Base-by-base conservation (phyloP, 805 yeast genomes). In the Candida suzukii region DNA sequence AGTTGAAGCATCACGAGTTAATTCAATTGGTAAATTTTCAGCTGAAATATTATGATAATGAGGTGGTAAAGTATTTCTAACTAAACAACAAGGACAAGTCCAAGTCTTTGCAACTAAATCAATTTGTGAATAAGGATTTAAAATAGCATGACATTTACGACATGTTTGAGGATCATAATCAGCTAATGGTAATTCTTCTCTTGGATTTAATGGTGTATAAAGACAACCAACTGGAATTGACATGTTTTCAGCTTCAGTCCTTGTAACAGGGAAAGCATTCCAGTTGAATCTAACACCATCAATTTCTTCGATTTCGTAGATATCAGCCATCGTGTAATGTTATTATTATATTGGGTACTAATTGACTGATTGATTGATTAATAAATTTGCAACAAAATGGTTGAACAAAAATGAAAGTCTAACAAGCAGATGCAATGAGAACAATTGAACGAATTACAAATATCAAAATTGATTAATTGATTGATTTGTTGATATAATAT, bases 201-300 rank as follows among this genome's bases (percentile, higher is more conserved):
- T 76, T 43, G 77, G 78, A 54, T 87, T 79, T 52, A 93, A 73
- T 9, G 99, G 99, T n/a, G 97, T 90, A 70, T 88, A 93, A 47
- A 93, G 67, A 42, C 96, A 83, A 33, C 97, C 95, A 29, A 93
- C 81, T 12, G 99, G 99, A 26, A 93, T 90, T 17, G 91, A 95
- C 56, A 88, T 83, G 51, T 93, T 83, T 53, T 82, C 81, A 17
- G 96, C 93, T 62, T 93, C 98, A 33, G 79, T 77, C 51, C 88
- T 79, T 30, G 96, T 82, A 33, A 85, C 79, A 24, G 99, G 99
- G 54, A 91, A 81, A 33, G 86, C 83, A 60, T 84, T 81, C 91
- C 91, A 84, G 52, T 83, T 77, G 67, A 84, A 82, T 43, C 85
- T 73, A 39, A 80, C 76, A 41, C 85, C 85, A 54, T 78, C 82